A percentile compares a stretch with the other conserved stretches of the same genome.
These are phyloP conservation scores for Exophiala mesophila DNA, from an alignment of 2,329 filamentous ascomycete genomes.

Conservation along the genomic window DNA sequence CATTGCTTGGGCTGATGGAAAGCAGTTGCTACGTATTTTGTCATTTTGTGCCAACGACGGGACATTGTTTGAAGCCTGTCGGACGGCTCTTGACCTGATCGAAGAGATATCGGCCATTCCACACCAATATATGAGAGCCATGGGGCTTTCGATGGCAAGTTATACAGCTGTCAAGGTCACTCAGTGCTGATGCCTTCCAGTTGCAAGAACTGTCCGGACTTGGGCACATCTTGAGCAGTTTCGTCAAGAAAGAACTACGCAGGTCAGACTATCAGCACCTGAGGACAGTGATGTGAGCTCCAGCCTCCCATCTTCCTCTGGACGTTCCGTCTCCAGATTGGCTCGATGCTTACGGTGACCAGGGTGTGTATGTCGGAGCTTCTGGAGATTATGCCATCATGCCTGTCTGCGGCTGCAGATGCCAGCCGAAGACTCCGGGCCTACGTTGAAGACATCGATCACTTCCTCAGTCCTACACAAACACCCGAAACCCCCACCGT, in stretches of 20 bases:
- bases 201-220: conserved; percentile 12
- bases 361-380: conserved; percentile 15
- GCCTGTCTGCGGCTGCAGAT: conserved; percentile 6
- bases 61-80: conserved; percentile 9
- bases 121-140: conserved; percentile 10
- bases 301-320: not conserved
- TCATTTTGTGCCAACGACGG: conserved; percentile 5
- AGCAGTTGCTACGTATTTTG: conserved; percentile 5
- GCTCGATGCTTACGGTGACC: not conserved
- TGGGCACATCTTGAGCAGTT: conserved; percentile 14
- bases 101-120: conserved; percentile 15
- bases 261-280: conserved; percentile 14
- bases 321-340: no score
- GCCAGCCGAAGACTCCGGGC: conserved; percentile 5
- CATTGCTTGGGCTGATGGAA: no score
- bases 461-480: conserved; percentile 2
- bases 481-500: not conserved
- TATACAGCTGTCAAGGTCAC: not conserved
- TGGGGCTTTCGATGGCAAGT: conserved; percentile 10
- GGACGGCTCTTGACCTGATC: conserved; percentile 9
- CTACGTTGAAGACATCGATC: conserved; percentile 12
- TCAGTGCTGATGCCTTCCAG: conserved; percentile 1
- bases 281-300: conserved; percentile 10
- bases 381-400: conserved; percentile 7
- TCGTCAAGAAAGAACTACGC: conserved; percentile 9